Percentiles rank a stretch among this genome's conserved stretches.
Conservation (phyloP, 352 stramenopile species). For the Phytophthora idaei region DNA sequence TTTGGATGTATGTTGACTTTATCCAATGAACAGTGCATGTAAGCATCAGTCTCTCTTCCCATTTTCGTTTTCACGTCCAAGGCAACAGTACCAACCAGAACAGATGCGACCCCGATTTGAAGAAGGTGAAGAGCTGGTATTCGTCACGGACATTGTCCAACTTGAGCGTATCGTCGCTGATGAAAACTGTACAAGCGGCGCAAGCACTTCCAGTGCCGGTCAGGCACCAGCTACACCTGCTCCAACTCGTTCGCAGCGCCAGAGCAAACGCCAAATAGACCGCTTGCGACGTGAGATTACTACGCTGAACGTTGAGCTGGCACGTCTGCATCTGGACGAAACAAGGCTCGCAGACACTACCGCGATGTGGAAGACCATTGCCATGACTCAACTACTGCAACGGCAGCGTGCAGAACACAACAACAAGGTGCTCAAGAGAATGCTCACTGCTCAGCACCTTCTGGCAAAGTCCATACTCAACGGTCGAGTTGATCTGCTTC, state of each 20-base stretch:
- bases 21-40: too few relatives aligned
- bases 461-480: slow-evolving; percentile 11
- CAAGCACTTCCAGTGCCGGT: too few relatives aligned
- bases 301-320: neutral
- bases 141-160: too few relatives aligned
- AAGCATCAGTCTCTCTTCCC: too few relatives aligned
- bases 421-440: slow-evolving; percentile 14
- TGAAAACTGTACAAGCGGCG: too few relatives aligned
- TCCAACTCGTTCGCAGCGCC: neutral
- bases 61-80: neutral
- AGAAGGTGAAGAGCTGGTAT: too few relatives aligned
- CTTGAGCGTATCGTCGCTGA: too few relatives aligned
- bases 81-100: too few relatives aligned
- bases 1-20: too few relatives aligned
- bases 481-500: slow-evolving; percentile 5
- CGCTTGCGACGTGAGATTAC: slow-evolving; percentile 3
- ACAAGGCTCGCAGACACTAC: neutral
- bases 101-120: too few relatives aligned
- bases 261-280: neutral
- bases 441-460: slow-evolving; percentile 6
- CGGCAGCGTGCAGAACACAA: slow-evolving; percentile 12
- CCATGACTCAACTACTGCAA: neutral
- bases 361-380: neutral
- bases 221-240: too few relatives aligned
- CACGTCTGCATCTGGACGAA: neutral